Evolutionary conservation across 768 basidiomycete species (phyloP).

Genomic region (Boletus vermiculosoides): DNA sequence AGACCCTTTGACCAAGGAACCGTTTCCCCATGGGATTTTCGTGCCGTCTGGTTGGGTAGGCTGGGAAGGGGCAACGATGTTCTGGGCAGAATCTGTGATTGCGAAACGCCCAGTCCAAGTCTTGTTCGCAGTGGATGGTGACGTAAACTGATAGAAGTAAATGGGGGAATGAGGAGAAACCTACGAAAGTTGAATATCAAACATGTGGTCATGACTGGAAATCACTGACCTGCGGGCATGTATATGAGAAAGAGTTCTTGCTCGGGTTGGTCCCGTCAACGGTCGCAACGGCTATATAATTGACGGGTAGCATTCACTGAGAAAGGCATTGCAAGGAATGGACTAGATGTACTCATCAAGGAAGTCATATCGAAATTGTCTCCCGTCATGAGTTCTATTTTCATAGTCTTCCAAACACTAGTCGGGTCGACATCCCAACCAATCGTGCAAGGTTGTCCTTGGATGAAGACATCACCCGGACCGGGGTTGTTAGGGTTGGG

Average conservation of each 20-base stretch:
- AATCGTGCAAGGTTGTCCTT: conserved; percentile 54
- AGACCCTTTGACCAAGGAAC: conserved; percentile 48
- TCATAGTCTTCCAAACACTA: conserved; percentile 67
- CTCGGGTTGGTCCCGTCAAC: conserved; percentile 58
- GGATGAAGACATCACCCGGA: conserved; percentile 56
- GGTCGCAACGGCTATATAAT: conserved; percentile 54
- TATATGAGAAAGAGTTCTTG: conserved; percentile 47
- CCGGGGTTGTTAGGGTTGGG: conserved; percentile 58
- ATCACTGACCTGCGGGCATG: conserved; percentile 62
- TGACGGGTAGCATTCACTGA: neutral
- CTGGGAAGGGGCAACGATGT: conserved; percentile 49
- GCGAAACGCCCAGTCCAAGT: conserved; percentile 78
- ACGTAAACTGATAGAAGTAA: conserved; percentile 80
- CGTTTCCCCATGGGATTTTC: conserved; percentile 65
- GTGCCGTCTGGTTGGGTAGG: conserved; percentile 49
- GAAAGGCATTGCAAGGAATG: neutral
- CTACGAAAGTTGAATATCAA: conserved; percentile 30
- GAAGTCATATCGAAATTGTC: conserved; percentile 66
- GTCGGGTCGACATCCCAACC: conserved; percentile 59
- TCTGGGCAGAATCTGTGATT: conserved; percentile 53
- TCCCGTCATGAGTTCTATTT: conserved; percentile 80
- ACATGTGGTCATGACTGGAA: neutral
- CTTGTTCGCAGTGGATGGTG: conserved; percentile 38
- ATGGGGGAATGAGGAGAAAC: conserved; percentile 63
- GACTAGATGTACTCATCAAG: conserved; percentile 53